phyloP scores from a whole-genome alignment of 2,329 filamentous ascomycete genomes.

The Talaromyces amestolkiae region DNA sequence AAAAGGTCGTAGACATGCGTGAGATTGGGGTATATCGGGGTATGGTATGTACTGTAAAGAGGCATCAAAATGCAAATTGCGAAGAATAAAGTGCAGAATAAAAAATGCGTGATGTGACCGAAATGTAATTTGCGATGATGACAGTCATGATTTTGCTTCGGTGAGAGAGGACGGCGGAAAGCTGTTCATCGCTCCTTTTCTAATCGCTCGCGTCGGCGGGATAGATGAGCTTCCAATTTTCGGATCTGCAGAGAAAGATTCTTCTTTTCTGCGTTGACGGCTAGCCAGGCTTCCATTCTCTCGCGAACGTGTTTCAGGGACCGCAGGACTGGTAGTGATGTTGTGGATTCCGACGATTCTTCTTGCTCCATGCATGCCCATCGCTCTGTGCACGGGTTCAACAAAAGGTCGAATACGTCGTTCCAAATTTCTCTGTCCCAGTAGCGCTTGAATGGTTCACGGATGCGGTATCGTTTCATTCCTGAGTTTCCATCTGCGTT shows the following conservation, averaged over 20 bases:
- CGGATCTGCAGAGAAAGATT: conserved; percentile 56
- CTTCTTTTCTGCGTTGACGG: conserved; percentile 77
- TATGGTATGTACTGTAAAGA: background rate
- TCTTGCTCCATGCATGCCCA: conserved; percentile 61
- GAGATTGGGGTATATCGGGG: conserved; percentile 8
- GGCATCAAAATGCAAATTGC: background rate
- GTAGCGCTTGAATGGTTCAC: conserved; percentile 85
- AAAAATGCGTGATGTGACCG: too few relatives aligned
- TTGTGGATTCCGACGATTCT: conserved; percentile 27
- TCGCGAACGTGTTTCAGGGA: conserved; percentile 68
- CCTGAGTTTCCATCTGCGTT: background rate
- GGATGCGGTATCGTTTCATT: conserved; percentile 70
- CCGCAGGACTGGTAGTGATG: conserved; percentile 68
- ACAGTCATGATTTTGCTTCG: background rate
- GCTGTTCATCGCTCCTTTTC: conserved; percentile 24
- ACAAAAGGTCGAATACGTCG: conserved; percentile 75
- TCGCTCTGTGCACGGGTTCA: conserved; percentile 67
- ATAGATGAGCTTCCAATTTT: conserved; percentile 67
- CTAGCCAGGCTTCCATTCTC: conserved; percentile 81
- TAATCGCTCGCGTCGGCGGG: conserved; percentile 50
- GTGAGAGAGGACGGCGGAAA: background rate
- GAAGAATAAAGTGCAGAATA: background rate
- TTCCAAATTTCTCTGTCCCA: conserved; percentile 94
- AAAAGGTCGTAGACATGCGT: conserved; percentile 14
- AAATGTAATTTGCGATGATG: background rate